phyloP scores from a whole-genome alignment of 2,329 filamentous ascomycete genomes.

The Sclerotinia minor region DNA sequence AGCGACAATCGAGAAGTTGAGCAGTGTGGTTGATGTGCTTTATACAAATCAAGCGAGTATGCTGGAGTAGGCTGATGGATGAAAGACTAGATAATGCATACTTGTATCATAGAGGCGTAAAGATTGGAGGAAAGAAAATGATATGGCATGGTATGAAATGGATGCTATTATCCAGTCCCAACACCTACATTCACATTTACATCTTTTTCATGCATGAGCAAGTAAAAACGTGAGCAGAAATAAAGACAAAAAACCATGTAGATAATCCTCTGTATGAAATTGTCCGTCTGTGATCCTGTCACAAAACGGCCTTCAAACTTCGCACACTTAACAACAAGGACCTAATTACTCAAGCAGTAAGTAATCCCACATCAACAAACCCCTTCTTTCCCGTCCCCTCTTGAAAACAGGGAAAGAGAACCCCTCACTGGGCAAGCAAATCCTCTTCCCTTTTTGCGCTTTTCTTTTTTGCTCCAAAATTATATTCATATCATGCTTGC shows the following conservation, averaged over 20 bases:
- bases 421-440: not conserved
- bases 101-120: conserved; percentile 40
- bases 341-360: not conserved
- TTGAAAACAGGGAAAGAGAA: not conserved
- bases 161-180: not conserved
- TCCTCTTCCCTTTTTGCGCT: not conserved
- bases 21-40: conserved; percentile 93
- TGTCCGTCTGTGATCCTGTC: not conserved
- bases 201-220: not conserved
- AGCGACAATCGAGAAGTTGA: conserved; percentile 93
- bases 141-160: conserved; percentile 18
- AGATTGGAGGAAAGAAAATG: conserved; percentile 20
- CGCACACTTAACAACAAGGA: not conserved
- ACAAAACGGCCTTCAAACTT: not conserved
- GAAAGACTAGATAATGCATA: conserved; percentile 25
- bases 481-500: not conserved
- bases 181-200: too few relatives aligned
- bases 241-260: not conserved
- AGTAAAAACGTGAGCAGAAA: not conserved
- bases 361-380: not conserved
- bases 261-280: not conserved
- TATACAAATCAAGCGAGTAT: conserved; percentile 97
- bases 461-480: not conserved
- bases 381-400: too few relatives aligned
- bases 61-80: conserved; percentile 66